Evolutionary conservation across 306 rosid species (phyloP), one percentile per base, ranked within the genome.

Genomic region (Cotoneaster glaucophyllus): DNA sequence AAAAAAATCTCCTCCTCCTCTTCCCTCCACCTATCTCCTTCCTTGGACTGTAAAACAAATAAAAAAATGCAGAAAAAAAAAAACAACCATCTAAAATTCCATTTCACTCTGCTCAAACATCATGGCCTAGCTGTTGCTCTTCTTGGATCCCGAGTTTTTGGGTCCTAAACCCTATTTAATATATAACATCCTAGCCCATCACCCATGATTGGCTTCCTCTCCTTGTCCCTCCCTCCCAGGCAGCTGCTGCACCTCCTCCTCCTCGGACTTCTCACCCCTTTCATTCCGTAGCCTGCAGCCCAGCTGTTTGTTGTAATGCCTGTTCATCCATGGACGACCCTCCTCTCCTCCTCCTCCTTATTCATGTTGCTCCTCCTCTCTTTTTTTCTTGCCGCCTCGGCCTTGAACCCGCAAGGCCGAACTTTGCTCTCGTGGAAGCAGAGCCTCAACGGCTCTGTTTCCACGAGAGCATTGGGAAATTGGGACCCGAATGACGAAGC

Each of bases 101-200:
- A 86, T 78, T 79, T 77, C 89, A 77, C 87, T 83, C 79, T 83
- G 83, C 82, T 74, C 77, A 74, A 83, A 84, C 96, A 90, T 90
- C 87, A 88, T 89, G 93, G 90, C 91, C 95, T 86, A 86, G 95
- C 91, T 89, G 97, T 88, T 89, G 95, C 91, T 89, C 93, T 88
- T 89, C 95, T 92, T 89, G 96, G 98, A 94, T 94, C 98, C 92
- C 86, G 89, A 86, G 91, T 87, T 90, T 90, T 87, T 83, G 90
- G 91, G 85, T 80, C 81, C 82, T 82, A 66, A 66, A 74, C 11
- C n/a, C 41, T 70, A 64, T 15, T 73, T 71, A 57, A 81, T 76
- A 70, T 48, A 71, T 17, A 28, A 52, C 29, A 70, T 26, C 69
- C 79, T 86, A 88, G 85, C 81, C 90, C 95, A 83, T 93, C 87